Conservation (phyloP, 1,284 basidiomycete species). For the Sphagnurus paluster region DNA sequence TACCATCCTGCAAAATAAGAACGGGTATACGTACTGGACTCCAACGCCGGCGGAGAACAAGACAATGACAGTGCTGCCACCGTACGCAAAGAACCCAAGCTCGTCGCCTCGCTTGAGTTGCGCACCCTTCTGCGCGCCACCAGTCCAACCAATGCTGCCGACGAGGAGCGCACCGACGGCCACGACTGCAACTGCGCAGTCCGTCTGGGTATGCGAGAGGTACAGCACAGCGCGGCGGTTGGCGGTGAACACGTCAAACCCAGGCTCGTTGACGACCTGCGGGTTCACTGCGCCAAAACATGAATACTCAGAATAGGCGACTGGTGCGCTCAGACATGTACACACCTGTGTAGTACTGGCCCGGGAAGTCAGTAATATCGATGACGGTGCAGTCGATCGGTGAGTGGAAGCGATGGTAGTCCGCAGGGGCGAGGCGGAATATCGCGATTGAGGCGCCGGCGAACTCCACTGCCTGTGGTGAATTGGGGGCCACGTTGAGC, state of each 20-base stretch:
- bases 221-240: slow-evolving; percentile 66
- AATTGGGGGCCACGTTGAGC: slow-evolving; percentile 42
- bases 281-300: slow-evolving; percentile 68
- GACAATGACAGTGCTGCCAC: slow-evolving; percentile 61
- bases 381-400: slow-evolving; percentile 62
- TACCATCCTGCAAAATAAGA: background rate
- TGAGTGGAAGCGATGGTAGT: slow-evolving; percentile 86
- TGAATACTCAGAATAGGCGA: background rate
- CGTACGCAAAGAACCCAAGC: slow-evolving; percentile 67
- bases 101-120: slow-evolving; percentile 54
- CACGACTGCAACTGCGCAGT: slow-evolving; percentile 53
- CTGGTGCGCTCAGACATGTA: slow-evolving; percentile 12
- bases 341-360: slow-evolving; percentile 60
- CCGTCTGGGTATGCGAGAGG: slow-evolving; percentile 45
- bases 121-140: slow-evolving; percentile 32
- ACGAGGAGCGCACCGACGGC: slow-evolving; percentile 70
- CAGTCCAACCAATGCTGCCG: slow-evolving; percentile 42
- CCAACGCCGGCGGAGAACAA: slow-evolving; percentile 56
- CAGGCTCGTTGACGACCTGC: slow-evolving; percentile 73
- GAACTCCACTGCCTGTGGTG: slow-evolving; percentile 42
- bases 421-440: slow-evolving; percentile 78
- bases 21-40: slow-evolving; percentile 43
- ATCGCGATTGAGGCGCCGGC: slow-evolving; percentile 57
- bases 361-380: slow-evolving; percentile 49
- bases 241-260: slow-evolving; percentile 73